A percentile compares a stretch with the other conserved stretches of the same genome.
Evolutionary conservation across 2,329 filamentous ascomycete species (phyloP).

Genomic region (Didymella glomerata): DNA sequence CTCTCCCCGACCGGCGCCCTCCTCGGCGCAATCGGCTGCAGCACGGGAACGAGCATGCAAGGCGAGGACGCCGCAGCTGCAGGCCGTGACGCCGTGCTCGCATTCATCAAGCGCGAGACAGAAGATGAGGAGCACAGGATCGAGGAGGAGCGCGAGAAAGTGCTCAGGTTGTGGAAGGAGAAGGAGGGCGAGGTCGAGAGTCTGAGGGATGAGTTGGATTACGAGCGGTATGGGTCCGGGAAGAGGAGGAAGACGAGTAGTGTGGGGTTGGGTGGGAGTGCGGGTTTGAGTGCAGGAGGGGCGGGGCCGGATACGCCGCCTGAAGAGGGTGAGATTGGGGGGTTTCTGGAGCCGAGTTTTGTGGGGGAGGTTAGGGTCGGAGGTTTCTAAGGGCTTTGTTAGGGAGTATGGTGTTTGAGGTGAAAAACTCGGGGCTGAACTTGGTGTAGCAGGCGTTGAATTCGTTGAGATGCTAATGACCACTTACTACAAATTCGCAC

Average conservation of each 20-base stretch:
- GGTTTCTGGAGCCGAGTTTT: conserved; percentile 29
- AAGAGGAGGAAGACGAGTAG: conserved; percentile 33
- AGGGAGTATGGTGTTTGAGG: neutral
- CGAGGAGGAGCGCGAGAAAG: conserved; percentile 32
- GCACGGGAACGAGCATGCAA: conserved; percentile 62
- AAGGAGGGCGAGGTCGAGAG: conserved; percentile 34
- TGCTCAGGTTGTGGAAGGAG: conserved; percentile 35
- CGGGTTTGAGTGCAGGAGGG: neutral
- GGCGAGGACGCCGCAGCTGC: conserved; percentile 61
- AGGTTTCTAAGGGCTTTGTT: conserved; percentile 5
- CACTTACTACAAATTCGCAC: neutral
- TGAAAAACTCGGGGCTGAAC: neutral
- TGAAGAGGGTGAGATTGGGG: conserved; percentile 31
- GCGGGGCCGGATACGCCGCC: conserved; percentile 33
- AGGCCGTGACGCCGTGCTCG: conserved; percentile 59
- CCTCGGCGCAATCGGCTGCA: conserved; percentile 63
- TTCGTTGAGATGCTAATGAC: neutral
- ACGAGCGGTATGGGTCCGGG: conserved; percentile 7
- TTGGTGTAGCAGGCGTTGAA: neutral
- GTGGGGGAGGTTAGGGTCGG: conserved; percentile 31
- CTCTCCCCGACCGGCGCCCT: conserved; percentile 56
- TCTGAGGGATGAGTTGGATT: conserved; percentile 32
- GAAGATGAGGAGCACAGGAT: conserved; percentile 29
- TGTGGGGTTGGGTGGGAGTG: conserved; percentile 15
- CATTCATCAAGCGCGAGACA: conserved; percentile 34